Percentiles rank a stretch among this genome's conserved stretches.
These are phyloP conservation scores for Spongispora temasekensis DNA, from an alignment of 1,284 basidiomycete genomes.

Conservation along the genomic window DNA sequence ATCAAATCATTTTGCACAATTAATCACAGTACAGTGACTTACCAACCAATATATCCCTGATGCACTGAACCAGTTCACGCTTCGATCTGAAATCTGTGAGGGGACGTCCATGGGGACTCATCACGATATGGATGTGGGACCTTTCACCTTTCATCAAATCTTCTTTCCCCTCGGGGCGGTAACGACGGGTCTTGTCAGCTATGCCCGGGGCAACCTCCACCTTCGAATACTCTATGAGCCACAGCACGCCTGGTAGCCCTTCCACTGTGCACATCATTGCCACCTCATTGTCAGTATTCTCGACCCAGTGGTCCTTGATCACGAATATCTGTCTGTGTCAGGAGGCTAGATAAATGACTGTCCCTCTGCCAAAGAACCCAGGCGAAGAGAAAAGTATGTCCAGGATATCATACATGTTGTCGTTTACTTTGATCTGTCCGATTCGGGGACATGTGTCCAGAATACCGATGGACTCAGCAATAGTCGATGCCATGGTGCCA, in stretches of 20 bases:
- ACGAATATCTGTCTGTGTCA: background rate
- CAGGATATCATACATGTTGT: background rate
- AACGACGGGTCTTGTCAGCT: background rate
- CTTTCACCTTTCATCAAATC: background rate
- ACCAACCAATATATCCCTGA: background rate
- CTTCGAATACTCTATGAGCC: background rate
- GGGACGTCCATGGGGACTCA: background rate
- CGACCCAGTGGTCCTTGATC: background rate
- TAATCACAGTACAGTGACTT: background rate
- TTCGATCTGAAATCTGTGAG: background rate
- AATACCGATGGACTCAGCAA: background rate
- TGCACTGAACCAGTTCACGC: background rate
- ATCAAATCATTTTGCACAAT: background rate
- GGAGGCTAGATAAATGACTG: background rate
- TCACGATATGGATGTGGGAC: background rate
- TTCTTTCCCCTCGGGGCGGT: background rate
- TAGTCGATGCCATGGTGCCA: background rate
- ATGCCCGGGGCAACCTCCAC: background rate
- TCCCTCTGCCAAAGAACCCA: background rate
- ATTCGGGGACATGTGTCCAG: background rate
- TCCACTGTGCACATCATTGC: background rate
- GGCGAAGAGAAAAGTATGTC: background rate
- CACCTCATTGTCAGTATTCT: background rate
- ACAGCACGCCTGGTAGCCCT: background rate
- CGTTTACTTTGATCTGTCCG: background rate